A percentile compares a stretch with the other conserved stretches of the same genome.
These are phyloP conservation scores for Citeromyces hawaiiensis DNA, from an alignment of 1,139 yeast species.

Conservation along the genomic window DNA sequence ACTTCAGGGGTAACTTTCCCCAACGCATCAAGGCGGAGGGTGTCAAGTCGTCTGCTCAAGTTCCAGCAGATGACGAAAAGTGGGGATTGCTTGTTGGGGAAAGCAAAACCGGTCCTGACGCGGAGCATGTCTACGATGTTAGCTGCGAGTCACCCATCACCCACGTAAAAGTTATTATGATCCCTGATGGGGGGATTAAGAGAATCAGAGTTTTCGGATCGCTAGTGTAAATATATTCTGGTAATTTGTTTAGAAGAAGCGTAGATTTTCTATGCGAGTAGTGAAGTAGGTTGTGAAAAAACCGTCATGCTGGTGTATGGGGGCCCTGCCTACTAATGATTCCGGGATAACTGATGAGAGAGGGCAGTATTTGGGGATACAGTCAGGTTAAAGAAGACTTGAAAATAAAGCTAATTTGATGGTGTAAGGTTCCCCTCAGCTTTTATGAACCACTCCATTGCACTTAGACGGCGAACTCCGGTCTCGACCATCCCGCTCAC, in stretches of 20 bases:
- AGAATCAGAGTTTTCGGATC: constrained; percentile 74
- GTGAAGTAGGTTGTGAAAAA: too few species aligned
- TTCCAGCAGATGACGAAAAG: constrained; percentile 25
- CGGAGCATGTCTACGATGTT: constrained; percentile 49
- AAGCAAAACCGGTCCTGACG: constrained; percentile 66
- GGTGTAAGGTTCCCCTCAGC: too few species aligned
- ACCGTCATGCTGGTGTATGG: too few species aligned
- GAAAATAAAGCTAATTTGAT: too few species aligned
- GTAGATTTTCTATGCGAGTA: background rate
- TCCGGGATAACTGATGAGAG: too few species aligned
- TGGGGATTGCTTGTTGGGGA: constrained; percentile 63
- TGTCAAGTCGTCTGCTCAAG: constrained; percentile 23
- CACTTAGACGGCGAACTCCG: background rate
- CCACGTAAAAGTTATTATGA: constrained; percentile 68
- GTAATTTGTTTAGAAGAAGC: background rate
- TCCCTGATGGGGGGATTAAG: constrained; percentile 95
- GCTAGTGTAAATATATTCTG: constrained; percentile 13
- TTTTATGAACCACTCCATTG: background rate
- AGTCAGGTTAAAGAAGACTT: too few species aligned
- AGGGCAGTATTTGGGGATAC: too few species aligned
- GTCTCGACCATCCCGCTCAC: background rate
- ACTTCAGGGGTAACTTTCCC: constrained; percentile 88
- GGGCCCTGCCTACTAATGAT: too few species aligned
- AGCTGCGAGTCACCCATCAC: constrained; percentile 21
- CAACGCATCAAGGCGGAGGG: constrained; percentile 60